These are phyloP conservation scores for Moelleriella libera DNA, from an alignment of 2,329 filamentous ascomycete species.

Conservation along the genomic window DNA sequence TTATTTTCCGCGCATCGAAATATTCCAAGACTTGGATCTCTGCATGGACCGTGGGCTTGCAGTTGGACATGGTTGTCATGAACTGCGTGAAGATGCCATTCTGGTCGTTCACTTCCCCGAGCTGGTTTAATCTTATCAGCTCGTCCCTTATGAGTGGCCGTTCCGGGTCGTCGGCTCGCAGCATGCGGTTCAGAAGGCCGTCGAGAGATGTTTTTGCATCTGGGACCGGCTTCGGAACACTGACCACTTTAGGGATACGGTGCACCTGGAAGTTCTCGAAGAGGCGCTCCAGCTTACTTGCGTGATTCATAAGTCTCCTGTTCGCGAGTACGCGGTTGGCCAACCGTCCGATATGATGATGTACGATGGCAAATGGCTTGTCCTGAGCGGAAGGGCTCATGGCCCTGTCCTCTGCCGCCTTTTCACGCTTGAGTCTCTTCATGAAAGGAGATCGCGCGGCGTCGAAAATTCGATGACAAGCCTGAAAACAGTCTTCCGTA, in stretches of 20 bases:
- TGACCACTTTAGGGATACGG: conserved; percentile 5
- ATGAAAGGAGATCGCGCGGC: background rate
- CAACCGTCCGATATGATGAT: conserved; percentile 30
- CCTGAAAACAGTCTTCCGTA: background rate
- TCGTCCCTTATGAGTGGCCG: background rate
- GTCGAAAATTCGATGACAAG: background rate
- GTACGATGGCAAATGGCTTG: conserved; percentile 8
- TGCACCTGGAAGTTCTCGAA: conserved; percentile 16
- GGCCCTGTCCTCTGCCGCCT: background rate
- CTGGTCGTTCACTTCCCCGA: background rate
- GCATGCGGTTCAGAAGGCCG: conserved; percentile 19
- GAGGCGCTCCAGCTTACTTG: conserved; percentile 12
- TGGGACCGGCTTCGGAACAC: conserved; percentile 8
- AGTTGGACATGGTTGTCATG: background rate
- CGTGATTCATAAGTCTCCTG: conserved; percentile 20
- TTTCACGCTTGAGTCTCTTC: background rate
- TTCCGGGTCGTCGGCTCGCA: background rate
- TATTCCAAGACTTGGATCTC: conserved; percentile 31
- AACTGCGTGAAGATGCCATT: background rate
- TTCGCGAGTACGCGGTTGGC: conserved; percentile 25
- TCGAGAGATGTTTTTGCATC: conserved; percentile 15
- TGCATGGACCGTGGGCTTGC: conserved; percentile 17
- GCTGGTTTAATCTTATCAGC: background rate
- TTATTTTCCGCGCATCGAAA: conserved; percentile 17
- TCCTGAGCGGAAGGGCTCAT: background rate